Conservation (phyloP, 2,329 filamentous ascomycete genomes). For the Drechslerella stenobrocha region DNA sequence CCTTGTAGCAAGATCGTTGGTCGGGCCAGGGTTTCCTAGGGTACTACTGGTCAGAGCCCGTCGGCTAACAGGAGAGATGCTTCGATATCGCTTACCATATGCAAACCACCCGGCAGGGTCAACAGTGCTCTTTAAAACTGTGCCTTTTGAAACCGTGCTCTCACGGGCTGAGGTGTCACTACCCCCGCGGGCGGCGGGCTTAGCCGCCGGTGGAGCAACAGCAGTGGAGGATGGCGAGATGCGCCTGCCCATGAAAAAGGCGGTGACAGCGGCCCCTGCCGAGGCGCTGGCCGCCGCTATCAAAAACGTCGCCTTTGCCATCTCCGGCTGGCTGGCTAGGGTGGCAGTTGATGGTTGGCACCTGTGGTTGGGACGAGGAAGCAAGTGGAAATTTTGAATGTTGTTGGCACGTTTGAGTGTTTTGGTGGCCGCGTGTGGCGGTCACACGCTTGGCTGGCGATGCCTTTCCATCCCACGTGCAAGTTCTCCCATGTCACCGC, state of each 20-base stretch:
- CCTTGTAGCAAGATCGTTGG: constrained; percentile 77
- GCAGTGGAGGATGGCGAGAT: constrained; percentile 54
- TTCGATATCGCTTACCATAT: constrained; percentile 60
- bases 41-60: too few species aligned
- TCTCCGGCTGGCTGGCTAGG: constrained; percentile 54
- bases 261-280: constrained; percentile 73
- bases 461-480: not conserved
- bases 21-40: constrained; percentile 85
- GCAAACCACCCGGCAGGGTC: constrained; percentile 77
- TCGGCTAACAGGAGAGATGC: too few species aligned
- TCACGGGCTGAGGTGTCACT: constrained; percentile 56
- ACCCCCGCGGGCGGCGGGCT: constrained; percentile 12
- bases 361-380: not conserved
- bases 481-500: not conserved
- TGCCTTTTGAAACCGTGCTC: constrained; percentile 31
- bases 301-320: constrained; percentile 77
- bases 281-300: constrained; percentile 76
- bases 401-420: too few species aligned
- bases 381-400: not conserved
- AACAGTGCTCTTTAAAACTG: constrained; percentile 58
- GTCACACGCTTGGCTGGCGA: constrained; percentile 5
- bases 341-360: not conserved
- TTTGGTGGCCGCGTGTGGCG: constrained; percentile 25
- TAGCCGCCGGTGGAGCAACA: not conserved
- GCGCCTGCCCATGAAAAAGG: constrained; percentile 59